Percentiles rank a stretch among this genome's conserved stretches.
Conservation (phyloP, 225 moss, liverwort and hornwort species). For the Climacium dendroides region DNA sequence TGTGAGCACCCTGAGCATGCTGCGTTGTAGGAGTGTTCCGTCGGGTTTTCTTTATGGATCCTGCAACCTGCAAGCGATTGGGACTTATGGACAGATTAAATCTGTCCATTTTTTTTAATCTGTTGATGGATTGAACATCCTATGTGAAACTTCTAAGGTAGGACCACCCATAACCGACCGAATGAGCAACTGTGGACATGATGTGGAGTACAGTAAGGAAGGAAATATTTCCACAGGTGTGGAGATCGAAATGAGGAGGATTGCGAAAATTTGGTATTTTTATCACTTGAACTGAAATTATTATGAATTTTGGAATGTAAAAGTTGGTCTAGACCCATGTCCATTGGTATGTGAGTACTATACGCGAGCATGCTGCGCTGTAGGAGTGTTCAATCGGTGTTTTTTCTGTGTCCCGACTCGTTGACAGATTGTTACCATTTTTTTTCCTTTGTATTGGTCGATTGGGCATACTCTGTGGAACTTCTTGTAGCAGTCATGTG, state of each 20-base stretch:
- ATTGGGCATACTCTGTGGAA: not conserved
- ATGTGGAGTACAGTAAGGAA: no score
- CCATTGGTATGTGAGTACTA: not conserved
- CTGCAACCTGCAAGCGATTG: not conserved
- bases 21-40: not conserved
- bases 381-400: not conserved
- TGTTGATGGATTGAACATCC: not conserved
- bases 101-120: not conserved
- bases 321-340: no score
- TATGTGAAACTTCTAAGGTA: not conserved
- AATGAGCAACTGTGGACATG: no score
- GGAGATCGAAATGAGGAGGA: no score
- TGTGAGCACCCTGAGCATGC: not conserved
- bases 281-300: no score
- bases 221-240: no score
- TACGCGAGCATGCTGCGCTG: not conserved
- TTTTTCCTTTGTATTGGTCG: not conserved
- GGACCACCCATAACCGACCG: no score
- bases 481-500: not conserved
- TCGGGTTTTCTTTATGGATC: not conserved
- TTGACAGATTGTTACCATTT: not conserved
- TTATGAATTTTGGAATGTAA: no score
- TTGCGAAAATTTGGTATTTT: no score
- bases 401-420: not conserved
- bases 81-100: not conserved